Base-by-base conservation (phyloP, 345 rosid genomes). In the Viola odorata region DNA sequence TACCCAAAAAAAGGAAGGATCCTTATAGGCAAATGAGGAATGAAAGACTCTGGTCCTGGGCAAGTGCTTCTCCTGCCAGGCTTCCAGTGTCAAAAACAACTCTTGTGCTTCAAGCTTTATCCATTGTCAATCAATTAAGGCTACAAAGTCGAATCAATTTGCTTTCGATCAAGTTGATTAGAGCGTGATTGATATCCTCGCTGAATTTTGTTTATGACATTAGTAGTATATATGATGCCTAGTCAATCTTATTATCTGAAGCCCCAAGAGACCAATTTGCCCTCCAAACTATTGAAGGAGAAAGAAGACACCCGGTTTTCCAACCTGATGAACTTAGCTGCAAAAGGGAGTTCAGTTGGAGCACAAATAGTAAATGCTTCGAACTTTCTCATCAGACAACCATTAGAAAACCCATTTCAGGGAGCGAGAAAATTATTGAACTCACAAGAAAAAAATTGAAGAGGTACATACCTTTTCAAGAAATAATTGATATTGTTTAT, bases 301-400 rank as follows among this genome's bases (percentile, higher is more conserved):
- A 74, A 41, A 89, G 86, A 60, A 91, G 92, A 51, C 95, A 91
- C 55, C 85, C 89, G 3, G 89, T 79, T 71, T 84, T 85, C 96
- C 98, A 91, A 64, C 98, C 96, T 3, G 78, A 71, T 53, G 75
- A 78, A 53, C 73, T 87, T 51, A 86, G 69, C 96, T 89, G 87
- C 82, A 53, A 45, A 55, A 53, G 14, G 32, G 32, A 23, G 1
- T 23, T 23, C 32, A 23, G 2, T 42, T 42, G 11, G 11, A 11
- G 8, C 45, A 42, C 1, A 3, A 6, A 42, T 42, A 42, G 11
- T 6, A 7, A 6, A n/a, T 55, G 44, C 15, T 16, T 55, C 5
- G 23, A 8, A 61, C 55, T 48, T 48, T 8, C 8, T 16, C 8
- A 5, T 12, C 14, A 6, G 38, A 50, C 4, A 45, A 3, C 50